Conservation (phyloP, 2,329 filamentous ascomycete genomes). For the Trichothecium roseum region DNA sequence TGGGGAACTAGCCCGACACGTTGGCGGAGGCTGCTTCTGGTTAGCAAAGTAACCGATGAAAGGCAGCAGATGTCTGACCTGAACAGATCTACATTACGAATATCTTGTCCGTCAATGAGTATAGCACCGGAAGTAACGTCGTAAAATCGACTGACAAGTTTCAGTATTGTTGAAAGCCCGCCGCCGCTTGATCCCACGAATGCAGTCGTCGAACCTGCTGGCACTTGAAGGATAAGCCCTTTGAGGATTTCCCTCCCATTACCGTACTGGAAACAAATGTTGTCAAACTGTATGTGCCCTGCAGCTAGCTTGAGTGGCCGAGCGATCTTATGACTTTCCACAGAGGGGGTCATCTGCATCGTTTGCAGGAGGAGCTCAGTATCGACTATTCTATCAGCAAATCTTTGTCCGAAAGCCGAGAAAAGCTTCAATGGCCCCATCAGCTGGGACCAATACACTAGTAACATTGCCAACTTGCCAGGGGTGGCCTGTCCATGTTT, state of each 20-base stretch:
- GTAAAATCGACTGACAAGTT: slow-evolving; percentile 50
- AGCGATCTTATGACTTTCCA: slow-evolving; percentile 41
- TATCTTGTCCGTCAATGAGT: slow-evolving; percentile 44
- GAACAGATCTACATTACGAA: slow-evolving; percentile 41
- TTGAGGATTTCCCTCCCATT: slow-evolving; percentile 48
- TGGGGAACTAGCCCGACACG: slow-evolving; percentile 48
- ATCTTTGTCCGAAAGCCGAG: slow-evolving; percentile 41
- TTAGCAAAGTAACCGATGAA: slow-evolving; percentile 8
- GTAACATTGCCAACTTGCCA: slow-evolving; percentile 59
- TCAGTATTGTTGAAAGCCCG: slow-evolving; percentile 48
- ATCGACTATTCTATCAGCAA: slow-evolving; percentile 46
- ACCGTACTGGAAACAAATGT: slow-evolving; percentile 49
- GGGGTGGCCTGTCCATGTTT: slow-evolving; percentile 48
- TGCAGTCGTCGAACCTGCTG: slow-evolving; percentile 43
- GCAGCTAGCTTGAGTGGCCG: slow-evolving; percentile 37
- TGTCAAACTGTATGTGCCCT: slow-evolving; percentile 43
- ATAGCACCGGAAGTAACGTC: slow-evolving; percentile 43
- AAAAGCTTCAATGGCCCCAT: slow-evolving; percentile 64
- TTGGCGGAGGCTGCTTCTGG: slow-evolving; percentile 32
- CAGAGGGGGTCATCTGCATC: slow-evolving; percentile 45
- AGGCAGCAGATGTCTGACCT: slow-evolving; percentile 19
- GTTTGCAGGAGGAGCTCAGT: slow-evolving; percentile 48
- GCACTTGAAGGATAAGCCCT: slow-evolving; percentile 37
- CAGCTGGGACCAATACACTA: slow-evolving; percentile 67
- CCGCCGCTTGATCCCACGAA: slow-evolving; percentile 52